These are phyloP conservation scores for Solanum virginianum DNA, from an alignment of 257 asterid species.

Conservation along the genomic window DNA sequence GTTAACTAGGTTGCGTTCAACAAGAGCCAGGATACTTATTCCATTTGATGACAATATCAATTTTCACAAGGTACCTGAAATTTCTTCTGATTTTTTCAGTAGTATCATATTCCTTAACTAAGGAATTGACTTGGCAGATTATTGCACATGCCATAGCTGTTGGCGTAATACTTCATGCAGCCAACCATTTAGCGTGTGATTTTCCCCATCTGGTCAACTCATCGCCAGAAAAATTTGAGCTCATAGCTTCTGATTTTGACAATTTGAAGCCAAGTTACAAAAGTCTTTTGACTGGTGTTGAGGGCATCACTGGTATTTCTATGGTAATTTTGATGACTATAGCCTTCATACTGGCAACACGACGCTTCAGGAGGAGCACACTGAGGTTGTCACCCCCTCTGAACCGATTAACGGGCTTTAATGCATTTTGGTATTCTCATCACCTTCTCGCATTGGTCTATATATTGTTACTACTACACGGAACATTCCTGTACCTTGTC, in stretches of 20 bases:
- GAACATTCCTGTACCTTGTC: slow-evolving; percentile 59
- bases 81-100: background rate
- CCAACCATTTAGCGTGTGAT: slow-evolving; percentile 67
- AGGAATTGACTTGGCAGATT: slow-evolving; percentile 16
- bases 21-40: slow-evolving; percentile 53
- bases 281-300: slow-evolving; percentile 28
- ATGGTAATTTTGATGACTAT: slow-evolving; percentile 60
- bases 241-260: slow-evolving; percentile 48
- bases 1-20: slow-evolving; percentile 56
- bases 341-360: slow-evolving; percentile 59
- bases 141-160: slow-evolving; percentile 58
- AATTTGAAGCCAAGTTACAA: slow-evolving; percentile 42
- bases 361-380: slow-evolving; percentile 44
- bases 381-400: slow-evolving; percentile 56
- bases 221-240: slow-evolving; percentile 46
- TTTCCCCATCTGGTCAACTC: slow-evolving; percentile 54
- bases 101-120: background rate
- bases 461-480: slow-evolving; percentile 53
- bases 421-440: slow-evolving; percentile 95
- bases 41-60: slow-evolving; percentile 84
- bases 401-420: slow-evolving; percentile 66
- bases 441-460: slow-evolving; percentile 81
- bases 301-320: slow-evolving; percentile 52
- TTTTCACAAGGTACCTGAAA: slow-evolving; percentile 45
- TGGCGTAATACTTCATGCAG: slow-evolving; percentile 53